A percentile compares a stretch with the other conserved stretches of the same genome.
Conservation (phyloP, 768 basidiomycete genomes). For the Cubamyces lactineus region DNA sequence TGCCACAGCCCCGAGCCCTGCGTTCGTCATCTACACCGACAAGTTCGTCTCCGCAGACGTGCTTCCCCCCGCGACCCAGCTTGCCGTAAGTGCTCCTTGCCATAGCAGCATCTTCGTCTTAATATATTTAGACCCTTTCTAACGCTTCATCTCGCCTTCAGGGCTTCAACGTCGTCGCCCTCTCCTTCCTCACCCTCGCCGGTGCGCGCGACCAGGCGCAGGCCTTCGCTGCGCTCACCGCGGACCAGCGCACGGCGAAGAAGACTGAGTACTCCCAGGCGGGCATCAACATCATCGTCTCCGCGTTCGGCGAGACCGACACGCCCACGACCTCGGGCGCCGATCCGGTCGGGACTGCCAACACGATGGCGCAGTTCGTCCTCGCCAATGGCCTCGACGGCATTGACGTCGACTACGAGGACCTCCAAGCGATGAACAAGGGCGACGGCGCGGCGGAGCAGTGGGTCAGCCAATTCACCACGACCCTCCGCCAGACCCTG, state of each 20-base stretch:
- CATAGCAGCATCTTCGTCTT: background rate
- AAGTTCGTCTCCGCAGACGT: slow-evolving; percentile 18
- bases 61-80: slow-evolving; percentile 17
- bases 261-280: slow-evolving; percentile 53
- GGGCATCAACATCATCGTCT: slow-evolving; percentile 61
- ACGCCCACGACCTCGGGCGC: slow-evolving; percentile 42
- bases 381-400: slow-evolving; percentile 51
- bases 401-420: slow-evolving; percentile 60
- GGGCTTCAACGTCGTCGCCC: slow-evolving; percentile 29
- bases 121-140: no score
- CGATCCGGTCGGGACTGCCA: slow-evolving; percentile 44
- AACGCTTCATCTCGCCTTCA: background rate
- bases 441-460: slow-evolving; percentile 49
- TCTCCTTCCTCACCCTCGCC: slow-evolving; percentile 46
- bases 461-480: slow-evolving; percentile 43
- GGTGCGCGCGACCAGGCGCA: slow-evolving; percentile 49
- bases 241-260: slow-evolving; percentile 43
- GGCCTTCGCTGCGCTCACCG: slow-evolving; percentile 45
- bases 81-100: slow-evolving; percentile 8
- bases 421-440: slow-evolving; percentile 61
- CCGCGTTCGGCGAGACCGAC: slow-evolving; percentile 52
- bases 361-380: slow-evolving; percentile 51
- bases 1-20: slow-evolving; percentile 11
- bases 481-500: slow-evolving; percentile 38
- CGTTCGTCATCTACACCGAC: slow-evolving; percentile 20